A percentile compares a stretch with the other conserved stretches of the same genome.
These are phyloP conservation scores for Oleoguttula mirabilis DNA, from an alignment of 495 filamentous ascomycete genomes.

Conservation along the genomic window DNA sequence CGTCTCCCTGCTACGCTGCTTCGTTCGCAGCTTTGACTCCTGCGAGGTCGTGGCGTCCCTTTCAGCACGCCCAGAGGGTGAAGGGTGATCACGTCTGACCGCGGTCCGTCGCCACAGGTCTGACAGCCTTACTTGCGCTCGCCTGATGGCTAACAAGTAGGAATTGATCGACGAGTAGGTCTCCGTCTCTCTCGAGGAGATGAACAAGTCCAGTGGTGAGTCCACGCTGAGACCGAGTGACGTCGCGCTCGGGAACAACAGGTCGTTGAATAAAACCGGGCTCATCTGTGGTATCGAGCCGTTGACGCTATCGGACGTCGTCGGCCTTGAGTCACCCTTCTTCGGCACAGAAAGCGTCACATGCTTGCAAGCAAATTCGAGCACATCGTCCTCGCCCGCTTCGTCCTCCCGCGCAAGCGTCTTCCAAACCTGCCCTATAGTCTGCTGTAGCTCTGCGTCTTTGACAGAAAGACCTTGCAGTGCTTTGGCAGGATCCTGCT, in stretches of 20 bases:
- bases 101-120: conserved; percentile 73
- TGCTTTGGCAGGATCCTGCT: conserved; percentile 25
- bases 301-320: conserved; percentile 8
- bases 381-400: conserved; percentile 57
- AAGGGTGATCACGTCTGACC: conserved; percentile 62
- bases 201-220: conserved; percentile 77
- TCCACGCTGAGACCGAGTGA: conserved; percentile 57
- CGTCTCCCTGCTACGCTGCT: conserved; percentile 15
- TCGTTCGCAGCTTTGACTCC: conserved; percentile 43
- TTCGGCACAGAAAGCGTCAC: conserved; percentile 38
- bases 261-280: conserved; percentile 51
- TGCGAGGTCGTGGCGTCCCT: neutral
- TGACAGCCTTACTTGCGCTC: conserved; percentile 68
- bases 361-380: conserved; percentile 69
- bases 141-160: conserved; percentile 72
- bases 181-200: conserved; percentile 59
- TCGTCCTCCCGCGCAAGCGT: conserved; percentile 59
- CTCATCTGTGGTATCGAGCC: neutral
- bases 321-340: conserved; percentile 8
- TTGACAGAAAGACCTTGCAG: conserved; percentile 56
- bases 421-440: conserved; percentile 63
- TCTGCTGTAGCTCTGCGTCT: conserved; percentile 70
- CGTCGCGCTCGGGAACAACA: conserved; percentile 69
- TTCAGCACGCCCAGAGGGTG: conserved; percentile 38
- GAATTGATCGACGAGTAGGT: conserved; percentile 73